Percentiles rank a stretch among this genome's conserved stretches.
Conservation (phyloP, 768 basidiomycete species). For the Russula griseocarnosa region DNA sequence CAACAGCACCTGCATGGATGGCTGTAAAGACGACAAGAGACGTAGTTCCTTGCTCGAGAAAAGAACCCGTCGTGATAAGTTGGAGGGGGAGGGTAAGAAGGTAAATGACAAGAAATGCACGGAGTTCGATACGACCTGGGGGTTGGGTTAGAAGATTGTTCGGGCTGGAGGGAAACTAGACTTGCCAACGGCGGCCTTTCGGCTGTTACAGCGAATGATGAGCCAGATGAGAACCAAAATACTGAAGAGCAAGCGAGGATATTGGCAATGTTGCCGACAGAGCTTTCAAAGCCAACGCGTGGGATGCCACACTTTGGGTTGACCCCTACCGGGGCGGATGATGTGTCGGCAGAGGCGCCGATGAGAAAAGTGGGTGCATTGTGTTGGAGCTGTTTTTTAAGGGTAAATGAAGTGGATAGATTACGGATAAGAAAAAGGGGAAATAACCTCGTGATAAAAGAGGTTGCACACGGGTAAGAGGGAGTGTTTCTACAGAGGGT, state of each 20-base stretch:
- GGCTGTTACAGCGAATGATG: slow-evolving; percentile 51
- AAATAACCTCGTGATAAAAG: slow-evolving; percentile 78
- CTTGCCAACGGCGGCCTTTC: slow-evolving; percentile 85
- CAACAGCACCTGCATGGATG: slow-evolving; percentile 74
- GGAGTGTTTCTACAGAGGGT: slow-evolving; percentile 64
- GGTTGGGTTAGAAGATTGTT: slow-evolving; percentile 7
- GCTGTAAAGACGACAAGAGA: slow-evolving; percentile 68
- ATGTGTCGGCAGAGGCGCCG: slow-evolving; percentile 43
- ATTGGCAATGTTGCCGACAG: slow-evolving; percentile 82
- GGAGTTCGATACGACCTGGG: slow-evolving; percentile 66
- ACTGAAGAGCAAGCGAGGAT: slow-evolving; percentile 76
- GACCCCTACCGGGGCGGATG: slow-evolving; percentile 73
- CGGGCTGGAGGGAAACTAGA: background rate
- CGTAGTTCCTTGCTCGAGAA: slow-evolving; percentile 73
- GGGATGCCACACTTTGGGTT: slow-evolving; percentile 78
- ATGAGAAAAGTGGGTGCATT: slow-evolving; percentile 36
- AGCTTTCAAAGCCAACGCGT: slow-evolving; percentile 51
- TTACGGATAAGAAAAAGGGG: slow-evolving; percentile 24
- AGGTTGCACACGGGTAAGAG: slow-evolving; percentile 90
- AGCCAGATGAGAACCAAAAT: slow-evolving; percentile 57
- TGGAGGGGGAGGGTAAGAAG: slow-evolving; percentile 74
- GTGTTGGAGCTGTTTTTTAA: slow-evolving; percentile 34
- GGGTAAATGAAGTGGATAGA: slow-evolving; percentile 8
- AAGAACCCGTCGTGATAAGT: slow-evolving; percentile 72
- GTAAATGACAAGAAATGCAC: slow-evolving; percentile 61